A percentile compares a stretch with the other conserved stretches of the same genome.
Evolutionary conservation across 129 eudicot genomes (phyloP).

Genomic region (Flaveria linearis): DNA sequence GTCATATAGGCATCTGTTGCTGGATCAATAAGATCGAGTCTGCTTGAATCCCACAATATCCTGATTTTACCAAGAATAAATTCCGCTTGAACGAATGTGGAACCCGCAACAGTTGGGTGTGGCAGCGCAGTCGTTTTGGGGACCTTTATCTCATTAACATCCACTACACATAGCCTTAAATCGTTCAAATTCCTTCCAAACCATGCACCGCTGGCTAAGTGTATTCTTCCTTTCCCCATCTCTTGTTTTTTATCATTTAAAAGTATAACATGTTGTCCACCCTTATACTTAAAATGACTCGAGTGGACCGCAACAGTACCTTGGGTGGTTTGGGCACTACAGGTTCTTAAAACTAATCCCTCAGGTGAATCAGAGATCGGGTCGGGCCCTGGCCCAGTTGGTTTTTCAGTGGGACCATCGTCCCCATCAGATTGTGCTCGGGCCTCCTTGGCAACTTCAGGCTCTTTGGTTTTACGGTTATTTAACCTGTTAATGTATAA

Average conservation of each 20-base stretch:
- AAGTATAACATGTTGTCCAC: slow-evolving; percentile 60
- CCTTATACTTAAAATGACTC: slow-evolving; percentile 10
- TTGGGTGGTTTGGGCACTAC: slow-evolving; percentile 21
- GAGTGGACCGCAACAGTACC: not conserved
- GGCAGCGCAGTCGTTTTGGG: not conserved
- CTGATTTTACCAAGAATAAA: not conserved
- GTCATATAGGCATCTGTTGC: not conserved
- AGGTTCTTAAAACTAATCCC: slow-evolving; percentile 20
- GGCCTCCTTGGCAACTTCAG: slow-evolving; percentile 64
- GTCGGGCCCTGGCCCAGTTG: slow-evolving; percentile 32
- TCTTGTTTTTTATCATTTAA: slow-evolving; percentile 44
- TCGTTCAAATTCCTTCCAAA: not conserved
- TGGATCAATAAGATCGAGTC: not conserved
- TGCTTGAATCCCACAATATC: slow-evolving; percentile 9
- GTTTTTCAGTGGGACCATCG: slow-evolving; percentile 36
- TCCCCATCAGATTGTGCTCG: slow-evolving; percentile 38
- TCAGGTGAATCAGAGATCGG: slow-evolving; percentile 37
- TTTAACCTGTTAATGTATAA: slow-evolving; percentile 52
- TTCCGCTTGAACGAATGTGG: not conserved
- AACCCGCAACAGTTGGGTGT: not conserved
- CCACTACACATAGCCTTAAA: not conserved
- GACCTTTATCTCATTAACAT: not conserved
- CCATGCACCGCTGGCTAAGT: not conserved
- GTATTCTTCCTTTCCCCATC: slow-evolving; percentile 48
- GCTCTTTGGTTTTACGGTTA: slow-evolving; percentile 71